Evolutionary conservation across 768 basidiomycete genomes (phyloP), one percentile per base, ranked within the genome.

Genomic region (Serendipita indica): DNA sequence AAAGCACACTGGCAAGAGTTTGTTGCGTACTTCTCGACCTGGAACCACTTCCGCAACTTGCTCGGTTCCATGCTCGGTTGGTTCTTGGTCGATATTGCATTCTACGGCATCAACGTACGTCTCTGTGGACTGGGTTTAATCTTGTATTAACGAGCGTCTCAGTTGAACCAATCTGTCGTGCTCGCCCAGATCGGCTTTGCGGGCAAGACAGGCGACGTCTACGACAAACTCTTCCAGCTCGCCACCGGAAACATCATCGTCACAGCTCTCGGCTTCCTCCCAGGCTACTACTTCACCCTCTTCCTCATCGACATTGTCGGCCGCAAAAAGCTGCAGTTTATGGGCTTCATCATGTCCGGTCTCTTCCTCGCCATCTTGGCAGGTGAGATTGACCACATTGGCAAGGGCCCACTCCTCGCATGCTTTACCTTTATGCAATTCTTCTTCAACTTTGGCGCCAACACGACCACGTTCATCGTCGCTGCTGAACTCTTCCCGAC

Each of bases 381-480:
- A 3, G 83, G 77, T 30, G 76, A 74, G 62, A 86, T 86, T 71
- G 39, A 77, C 54, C 68, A 67, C 0, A 72, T 88, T 13, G 73
- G 76, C 65, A 80, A 74, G 7, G 73, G 74, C 0, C 71, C 77
- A 2, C 87, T 88, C 71, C 77, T 88, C 61, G 81, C 84, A 60
- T 77, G 76, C 71, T 89, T 89, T 66, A 75, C 84, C 0, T 69
- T 88, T 63, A 71, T 86, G 64, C 84, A 86, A 68, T 85, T 85
- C 73, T 85, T 86, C 75, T 86, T 86, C 75, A 86, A 87, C 71
- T 88, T 86, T 64, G 85, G 86, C 18, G 82, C 83, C 2, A 86
- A 86, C 65, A 71, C 79, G 7, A 54, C 49, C 25, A 54, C 49
- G 22, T 54, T 91, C 69, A 63, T 89, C 66, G 84, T 84, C 65